phyloP scores from a whole-genome alignment of 331 rosid genomes.

The Malus hybrid region DNA sequence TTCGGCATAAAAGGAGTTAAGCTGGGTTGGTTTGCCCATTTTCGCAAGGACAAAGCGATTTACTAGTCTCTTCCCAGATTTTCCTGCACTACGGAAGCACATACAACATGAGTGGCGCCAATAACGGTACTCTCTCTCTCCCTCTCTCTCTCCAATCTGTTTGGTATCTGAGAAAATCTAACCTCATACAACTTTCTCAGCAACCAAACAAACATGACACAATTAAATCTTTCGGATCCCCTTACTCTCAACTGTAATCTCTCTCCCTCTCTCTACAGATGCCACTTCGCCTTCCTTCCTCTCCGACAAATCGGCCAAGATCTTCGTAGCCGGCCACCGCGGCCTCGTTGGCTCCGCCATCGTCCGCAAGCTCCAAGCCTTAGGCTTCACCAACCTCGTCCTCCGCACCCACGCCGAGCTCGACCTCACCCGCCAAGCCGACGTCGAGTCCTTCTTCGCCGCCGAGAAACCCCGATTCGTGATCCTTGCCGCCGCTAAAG shows the following conservation, averaged over 20 bases:
- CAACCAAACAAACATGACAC: background rate
- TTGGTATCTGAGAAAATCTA: constrained; percentile 3
- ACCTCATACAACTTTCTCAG: background rate
- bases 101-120: constrained; percentile 21
- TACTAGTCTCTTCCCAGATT: background rate
- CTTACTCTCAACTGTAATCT: background rate
- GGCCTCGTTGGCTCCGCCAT: constrained; percentile 96
- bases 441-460: constrained; percentile 82
- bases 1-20: too few relatives aligned
- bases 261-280: constrained; percentile 5
- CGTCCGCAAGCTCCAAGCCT: constrained; percentile 56
- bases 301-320: constrained; percentile 66
- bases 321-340: constrained; percentile 88
- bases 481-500: constrained; percentile 89
- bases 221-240: constrained; percentile 1
- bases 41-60: too few relatives aligned
- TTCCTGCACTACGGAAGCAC: background rate
- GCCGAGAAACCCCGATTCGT: constrained; percentile 64
- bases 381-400: constrained; percentile 65
- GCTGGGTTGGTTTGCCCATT: too few relatives aligned
- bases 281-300: constrained; percentile 37
- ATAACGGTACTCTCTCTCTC: constrained; percentile 25
- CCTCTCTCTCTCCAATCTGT: background rate
- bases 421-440: constrained; percentile 78
- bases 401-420: constrained; percentile 68